These are phyloP conservation scores for Teratosphaeria zuluensis DNA, from an alignment of 2,329 filamentous ascomycete species.

Conservation along the genomic window DNA sequence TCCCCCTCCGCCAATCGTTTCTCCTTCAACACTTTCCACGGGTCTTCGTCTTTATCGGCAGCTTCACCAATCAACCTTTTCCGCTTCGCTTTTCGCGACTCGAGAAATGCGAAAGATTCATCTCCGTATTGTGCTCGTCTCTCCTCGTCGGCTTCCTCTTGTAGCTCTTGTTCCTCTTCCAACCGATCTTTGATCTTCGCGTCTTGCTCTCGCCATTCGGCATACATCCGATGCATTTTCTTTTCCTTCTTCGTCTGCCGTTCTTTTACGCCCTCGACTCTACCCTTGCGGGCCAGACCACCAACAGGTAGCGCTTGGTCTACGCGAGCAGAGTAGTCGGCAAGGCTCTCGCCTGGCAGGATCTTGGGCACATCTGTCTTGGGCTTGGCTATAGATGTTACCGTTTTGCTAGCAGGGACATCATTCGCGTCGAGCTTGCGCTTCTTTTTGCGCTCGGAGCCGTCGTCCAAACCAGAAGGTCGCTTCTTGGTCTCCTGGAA, in stretches of 20 bases:
- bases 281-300: conserved; percentile 52
- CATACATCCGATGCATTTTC: conserved; percentile 55
- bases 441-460: conserved; percentile 29
- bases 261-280: conserved; percentile 54
- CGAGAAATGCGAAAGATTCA: conserved; percentile 41
- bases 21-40: conserved; percentile 65
- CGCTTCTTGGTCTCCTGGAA: conserved; percentile 49
- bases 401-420: not conserved
- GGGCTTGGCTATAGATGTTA: conserved; percentile 1
- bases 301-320: conserved; percentile 72
- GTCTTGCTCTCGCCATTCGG: conserved; percentile 62
- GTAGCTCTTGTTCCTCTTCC: conserved; percentile 58
- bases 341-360: conserved; percentile 69
- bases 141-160: conserved; percentile 52
- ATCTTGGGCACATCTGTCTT: conserved; percentile 53
- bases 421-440: conserved; percentile 30
- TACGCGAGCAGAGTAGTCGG: conserved; percentile 73
- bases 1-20: conserved; percentile 46
- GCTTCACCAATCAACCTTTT: conserved; percentile 35
- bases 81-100: conserved; percentile 39
- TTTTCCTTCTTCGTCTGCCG: conserved; percentile 74
- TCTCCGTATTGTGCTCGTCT: conserved; percentile 55
- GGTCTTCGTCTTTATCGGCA: conserved; percentile 46
- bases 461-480: conserved; percentile 61
- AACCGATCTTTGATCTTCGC: conserved; percentile 69